A percentile compares a stretch with the other conserved stretches of the same genome.
Evolutionary conservation across 108 stramenopile genomes (phyloP).

Genomic region (Discostella pseudostelligera): DNA sequence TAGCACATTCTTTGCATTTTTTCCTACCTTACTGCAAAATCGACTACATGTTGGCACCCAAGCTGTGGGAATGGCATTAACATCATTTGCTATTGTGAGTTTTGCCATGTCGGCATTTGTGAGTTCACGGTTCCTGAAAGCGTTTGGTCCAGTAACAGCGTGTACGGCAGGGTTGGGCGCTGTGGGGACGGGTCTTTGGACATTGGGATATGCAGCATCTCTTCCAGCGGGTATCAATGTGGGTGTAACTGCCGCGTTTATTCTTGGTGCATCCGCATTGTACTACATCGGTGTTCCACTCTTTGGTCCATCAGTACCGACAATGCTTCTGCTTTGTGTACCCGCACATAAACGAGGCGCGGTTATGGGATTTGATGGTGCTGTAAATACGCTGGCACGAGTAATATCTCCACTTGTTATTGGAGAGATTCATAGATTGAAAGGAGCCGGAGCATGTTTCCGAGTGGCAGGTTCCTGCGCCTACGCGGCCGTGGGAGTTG

Average conservation of each 20-base stretch:
- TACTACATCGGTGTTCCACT: constrained; percentile 74
- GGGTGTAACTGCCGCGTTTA: constrained; percentile 10
- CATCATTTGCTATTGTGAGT: constrained; percentile 64
- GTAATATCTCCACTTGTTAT: constrained; percentile 60
- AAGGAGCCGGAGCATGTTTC: constrained; percentile 63
- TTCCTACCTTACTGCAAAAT: constrained; percentile 61
- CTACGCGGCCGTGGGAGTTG: constrained; percentile 40
- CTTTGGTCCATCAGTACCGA: constrained; percentile 79
- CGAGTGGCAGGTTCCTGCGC: constrained; percentile 51
- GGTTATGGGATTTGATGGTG: constrained; percentile 76
- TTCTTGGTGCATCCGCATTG: constrained; percentile 57
- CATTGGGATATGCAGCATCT: constrained; percentile 53
- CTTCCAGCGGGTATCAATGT: constrained; percentile 17
- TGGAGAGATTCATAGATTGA: constrained; percentile 60
- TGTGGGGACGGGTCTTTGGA: constrained; percentile 55
- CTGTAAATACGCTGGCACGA: constrained; percentile 68
- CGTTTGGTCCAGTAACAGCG: constrained; percentile 59
- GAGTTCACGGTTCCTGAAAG: constrained; percentile 48
- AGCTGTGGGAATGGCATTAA: constrained; percentile 65
- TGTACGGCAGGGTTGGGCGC: constrained; percentile 62
- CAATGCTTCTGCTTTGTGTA: constrained; percentile 77
- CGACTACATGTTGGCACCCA: constrained; percentile 45
- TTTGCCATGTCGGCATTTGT: constrained; percentile 59
- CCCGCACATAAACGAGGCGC: constrained; percentile 62
- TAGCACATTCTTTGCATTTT: constrained; percentile 79